These are phyloP conservation scores for Arthrinium puccinioides DNA, from an alignment of 2,329 filamentous ascomycete species.

Conservation along the genomic window DNA sequence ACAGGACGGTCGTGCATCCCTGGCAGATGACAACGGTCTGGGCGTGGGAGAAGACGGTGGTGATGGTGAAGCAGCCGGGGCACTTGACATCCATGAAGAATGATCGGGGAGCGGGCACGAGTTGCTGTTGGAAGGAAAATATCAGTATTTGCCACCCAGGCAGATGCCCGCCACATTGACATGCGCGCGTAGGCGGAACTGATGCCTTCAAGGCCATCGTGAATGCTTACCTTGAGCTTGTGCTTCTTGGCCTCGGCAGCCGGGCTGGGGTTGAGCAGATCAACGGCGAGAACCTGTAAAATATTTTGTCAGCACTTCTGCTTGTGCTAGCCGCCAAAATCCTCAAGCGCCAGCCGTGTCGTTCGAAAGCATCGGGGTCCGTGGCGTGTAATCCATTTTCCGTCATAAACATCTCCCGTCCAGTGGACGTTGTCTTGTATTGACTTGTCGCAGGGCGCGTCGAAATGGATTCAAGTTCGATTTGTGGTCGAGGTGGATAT, in stretches of 20 bases:
- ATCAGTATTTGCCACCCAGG: neutral
- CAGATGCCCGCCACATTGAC: neutral
- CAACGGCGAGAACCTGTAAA: constrained; percentile 95
- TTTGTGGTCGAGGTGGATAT: too few relatives aligned
- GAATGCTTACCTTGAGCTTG: constrained; percentile 99
- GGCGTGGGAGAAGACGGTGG: constrained; percentile 99
- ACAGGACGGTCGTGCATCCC: constrained; percentile 98
- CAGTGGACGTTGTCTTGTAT: too few relatives aligned
- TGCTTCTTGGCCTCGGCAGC: constrained; percentile 99
- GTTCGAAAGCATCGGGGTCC: neutral
- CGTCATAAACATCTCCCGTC: too few relatives aligned
- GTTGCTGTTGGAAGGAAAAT: constrained; percentile 57
- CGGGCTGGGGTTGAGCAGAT: constrained; percentile 98
- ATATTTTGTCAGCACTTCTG: constrained; percentile 38
- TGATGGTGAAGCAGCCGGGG: constrained; percentile 99
- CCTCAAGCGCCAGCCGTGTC: constrained; percentile 1
- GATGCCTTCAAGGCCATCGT: too few relatives aligned
- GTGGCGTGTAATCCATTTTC: too few relatives aligned
- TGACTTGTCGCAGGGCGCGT: too few relatives aligned
- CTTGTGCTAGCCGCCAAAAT: neutral
- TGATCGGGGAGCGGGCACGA: constrained; percentile 92
- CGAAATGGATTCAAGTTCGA: too few relatives aligned
- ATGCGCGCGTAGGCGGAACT: too few relatives aligned
- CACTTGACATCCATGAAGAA: constrained; percentile 99
- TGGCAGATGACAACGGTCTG: constrained; percentile 99